Percentiles rank a stretch among this genome's conserved stretches.
Conservation (phyloP, 768 basidiomycete genomes). For the Tubosaeta sp. region DNA sequence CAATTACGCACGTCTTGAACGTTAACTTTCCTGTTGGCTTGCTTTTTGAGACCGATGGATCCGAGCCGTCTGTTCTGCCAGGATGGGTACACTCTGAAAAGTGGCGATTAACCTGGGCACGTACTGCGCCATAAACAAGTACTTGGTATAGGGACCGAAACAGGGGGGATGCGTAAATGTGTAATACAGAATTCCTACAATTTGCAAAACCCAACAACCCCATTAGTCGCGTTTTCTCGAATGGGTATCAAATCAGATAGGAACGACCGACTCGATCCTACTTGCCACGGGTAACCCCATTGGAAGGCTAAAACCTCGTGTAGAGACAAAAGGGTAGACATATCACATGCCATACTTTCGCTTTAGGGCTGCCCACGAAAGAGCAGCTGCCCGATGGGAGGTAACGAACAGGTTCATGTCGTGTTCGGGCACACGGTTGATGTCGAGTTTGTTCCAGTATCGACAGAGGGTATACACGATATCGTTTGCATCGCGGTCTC, state of each 20-base stretch:
- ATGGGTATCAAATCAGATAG: slow-evolving; percentile 30
- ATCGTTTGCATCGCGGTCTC: slow-evolving; percentile 73
- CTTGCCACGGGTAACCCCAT: background rate
- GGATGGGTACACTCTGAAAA: background rate
- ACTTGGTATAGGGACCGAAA: slow-evolving; percentile 4
- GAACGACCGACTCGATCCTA: slow-evolving; percentile 10
- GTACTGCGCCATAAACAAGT: slow-evolving; percentile 5
- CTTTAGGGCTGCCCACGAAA: slow-evolving; percentile 73
- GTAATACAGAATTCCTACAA: slow-evolving; percentile 19
- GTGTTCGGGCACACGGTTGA: slow-evolving; percentile 81
- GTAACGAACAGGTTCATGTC: slow-evolving; percentile 79
- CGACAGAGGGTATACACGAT: slow-evolving; percentile 66
- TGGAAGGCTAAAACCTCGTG: background rate
- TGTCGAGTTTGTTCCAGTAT: slow-evolving; percentile 80
- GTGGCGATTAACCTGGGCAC: slow-evolving; percentile 2
- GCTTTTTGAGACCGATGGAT: slow-evolving; percentile 6
- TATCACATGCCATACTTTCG: slow-evolving; percentile 63
- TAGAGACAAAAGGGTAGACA: background rate
- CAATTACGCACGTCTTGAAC: slow-evolving; percentile 8
- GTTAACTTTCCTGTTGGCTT: slow-evolving; percentile 2
- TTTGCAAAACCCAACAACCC: slow-evolving; percentile 16
- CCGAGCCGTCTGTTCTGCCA: slow-evolving; percentile 6
- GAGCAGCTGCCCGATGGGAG: slow-evolving; percentile 53
- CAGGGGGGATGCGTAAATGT: slow-evolving; percentile 8
- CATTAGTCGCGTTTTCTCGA: slow-evolving; percentile 11